Evolutionary conservation across 2,329 filamentous ascomycete species (phyloP), one percentile per base, ranked within the genome.

Genomic region (Colletotrichum tamarilloi): DNA sequence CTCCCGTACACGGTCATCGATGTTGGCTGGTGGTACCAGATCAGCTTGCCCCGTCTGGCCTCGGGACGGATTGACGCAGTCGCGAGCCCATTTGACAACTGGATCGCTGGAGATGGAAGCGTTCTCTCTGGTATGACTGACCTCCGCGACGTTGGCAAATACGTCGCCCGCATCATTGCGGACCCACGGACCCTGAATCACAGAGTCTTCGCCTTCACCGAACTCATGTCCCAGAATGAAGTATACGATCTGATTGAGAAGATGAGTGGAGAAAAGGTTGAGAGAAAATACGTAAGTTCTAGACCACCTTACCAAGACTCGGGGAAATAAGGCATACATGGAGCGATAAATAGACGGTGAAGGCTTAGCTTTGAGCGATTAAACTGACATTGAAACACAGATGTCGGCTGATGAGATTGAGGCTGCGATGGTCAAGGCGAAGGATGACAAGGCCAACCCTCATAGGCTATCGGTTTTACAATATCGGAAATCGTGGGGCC

Each of bases 21-120:
- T 74, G 84, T 90, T 14, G 89, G 89, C n/a, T 89, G 82, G 81
- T 91, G 89, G 89, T 87, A 88, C 76, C 87, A 90, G 76, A 75
- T 87, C 35, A 80, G 81, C 30, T 35, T 78, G 3, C 80, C 79
- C 0, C 30, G 64, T 24, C 65, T 82, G 0, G 77, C 79, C 2
- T 82, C 77, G 8, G 42, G 59, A 19, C 60, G 75, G 6, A 79
- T 83, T n/a, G n/a, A 59, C 42, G 38, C 38, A 9, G 30, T 67
- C 11, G 30, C 38, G 5, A 42, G 19, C 19, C 70, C 42, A 4
- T 59, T 62, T 76, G 4, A 78, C 79, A 78, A 82, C 42, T 79
- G 80, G 49, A 81, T 89, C 22, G 78, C 81, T 28, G 87, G 84
- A 3, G 84, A 87, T 72, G 88, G 88, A 0, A 82, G 85, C 19